phyloP scores from a whole-genome alignment of 805 yeast species.

The Dipodascopsis uninucleata region DNA sequence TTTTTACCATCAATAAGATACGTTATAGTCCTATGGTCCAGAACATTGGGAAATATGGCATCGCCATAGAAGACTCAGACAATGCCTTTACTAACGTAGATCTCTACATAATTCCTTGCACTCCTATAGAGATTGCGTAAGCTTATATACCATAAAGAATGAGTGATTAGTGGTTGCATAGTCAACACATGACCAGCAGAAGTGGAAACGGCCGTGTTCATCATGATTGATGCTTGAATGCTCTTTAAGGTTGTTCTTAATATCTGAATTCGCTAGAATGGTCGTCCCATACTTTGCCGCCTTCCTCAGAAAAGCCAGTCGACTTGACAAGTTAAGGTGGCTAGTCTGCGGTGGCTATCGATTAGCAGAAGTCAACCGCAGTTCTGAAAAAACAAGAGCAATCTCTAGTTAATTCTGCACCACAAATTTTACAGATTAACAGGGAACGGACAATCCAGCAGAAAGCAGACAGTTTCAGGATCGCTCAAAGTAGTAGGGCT shows the following conservation, averaged over 20 bases:
- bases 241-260: too few species aligned
- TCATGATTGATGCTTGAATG: too few species aligned
- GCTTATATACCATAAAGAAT: background rate
- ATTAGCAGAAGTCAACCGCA: too few species aligned
- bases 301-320: constrained; percentile 40
- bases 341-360: too few species aligned
- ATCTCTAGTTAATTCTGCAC: too few species aligned
- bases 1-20: constrained; percentile 50
- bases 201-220: constrained; percentile 51
- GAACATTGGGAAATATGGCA: constrained; percentile 49
- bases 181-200: constrained; percentile 68
- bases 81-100: constrained; percentile 52
- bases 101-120: constrained; percentile 47
- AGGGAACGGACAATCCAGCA: too few species aligned
- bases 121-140: too few species aligned
- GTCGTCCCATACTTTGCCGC: constrained; percentile 2
- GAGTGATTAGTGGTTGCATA: constrained; percentile 49
- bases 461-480: too few species aligned
- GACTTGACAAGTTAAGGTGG: constrained; percentile 49
- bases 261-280: constrained; percentile 6
- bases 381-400: too few species aligned
- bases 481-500: too few species aligned
- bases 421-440: too few species aligned
- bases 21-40: constrained; percentile 43
- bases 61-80: constrained; percentile 68